A percentile compares a stretch with the other conserved stretches of the same genome.
Evolutionary conservation across 225 moss, liverwort and hornwort species (phyloP).

Genomic region (Asterella californica): DNA sequence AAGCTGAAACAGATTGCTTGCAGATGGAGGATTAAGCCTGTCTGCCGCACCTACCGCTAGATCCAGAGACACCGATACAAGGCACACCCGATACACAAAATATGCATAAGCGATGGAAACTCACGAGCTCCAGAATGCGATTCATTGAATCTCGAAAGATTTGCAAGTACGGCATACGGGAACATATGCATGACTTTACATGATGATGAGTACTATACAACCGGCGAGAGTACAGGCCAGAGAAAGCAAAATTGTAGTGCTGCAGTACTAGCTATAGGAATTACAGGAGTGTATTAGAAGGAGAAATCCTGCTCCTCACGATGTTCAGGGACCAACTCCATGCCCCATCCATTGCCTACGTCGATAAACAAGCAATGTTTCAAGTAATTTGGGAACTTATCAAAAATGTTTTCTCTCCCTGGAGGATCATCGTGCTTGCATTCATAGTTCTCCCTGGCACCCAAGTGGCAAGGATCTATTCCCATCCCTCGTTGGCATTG

Average conservation of each 20-base stretch:
- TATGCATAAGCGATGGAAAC: too few relatives aligned
- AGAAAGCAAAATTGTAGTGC: too few relatives aligned
- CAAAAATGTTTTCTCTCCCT: slow-evolving; percentile 39
- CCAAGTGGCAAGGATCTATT: slow-evolving; percentile 61
- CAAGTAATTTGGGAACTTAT: slow-evolving; percentile 56
- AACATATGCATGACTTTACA: background rate
- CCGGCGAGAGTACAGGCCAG: background rate
- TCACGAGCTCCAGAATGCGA: too few relatives aligned
- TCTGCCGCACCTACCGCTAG: too few relatives aligned
- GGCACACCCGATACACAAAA: too few relatives aligned
- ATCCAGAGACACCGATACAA: too few relatives aligned
- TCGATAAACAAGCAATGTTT: slow-evolving; percentile 61
- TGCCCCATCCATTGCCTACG: slow-evolving; percentile 29
- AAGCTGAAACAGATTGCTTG: too few relatives aligned
- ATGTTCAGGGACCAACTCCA: slow-evolving; percentile 27
- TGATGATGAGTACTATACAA: background rate
- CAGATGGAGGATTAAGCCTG: too few relatives aligned
- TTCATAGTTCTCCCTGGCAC: slow-evolving; percentile 36
- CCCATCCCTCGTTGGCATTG: slow-evolving; percentile 57
- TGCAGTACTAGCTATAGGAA: background rate
- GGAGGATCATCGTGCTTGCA: slow-evolving; percentile 58
- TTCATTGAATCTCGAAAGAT: background rate
- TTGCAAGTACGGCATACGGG: background rate
- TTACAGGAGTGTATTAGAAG: background rate
- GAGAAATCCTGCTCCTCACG: slow-evolving; percentile 3